phyloP scores from a whole-genome alignment of 2,329 filamentous ascomycete genomes.

The Aspergillus arachidicola region DNA sequence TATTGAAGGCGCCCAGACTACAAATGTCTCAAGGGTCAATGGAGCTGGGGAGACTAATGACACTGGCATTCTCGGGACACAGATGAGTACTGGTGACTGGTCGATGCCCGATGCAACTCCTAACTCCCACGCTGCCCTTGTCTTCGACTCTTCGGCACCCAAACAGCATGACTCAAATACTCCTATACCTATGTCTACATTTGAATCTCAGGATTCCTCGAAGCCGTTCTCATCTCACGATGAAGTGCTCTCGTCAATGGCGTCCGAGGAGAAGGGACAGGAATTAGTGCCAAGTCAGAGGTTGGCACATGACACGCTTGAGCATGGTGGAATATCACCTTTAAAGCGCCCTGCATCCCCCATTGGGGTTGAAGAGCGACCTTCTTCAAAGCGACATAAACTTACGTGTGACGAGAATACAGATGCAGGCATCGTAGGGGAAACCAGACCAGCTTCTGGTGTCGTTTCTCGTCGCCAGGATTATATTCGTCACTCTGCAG shows the following conservation, averaged over 20 bases:
- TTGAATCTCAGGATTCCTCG: conserved; percentile 17
- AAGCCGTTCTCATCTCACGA: conserved; percentile 25
- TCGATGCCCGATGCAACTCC: conserved; percentile 18
- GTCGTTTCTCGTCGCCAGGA: conserved; percentile 25
- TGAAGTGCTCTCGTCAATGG: conserved; percentile 19
- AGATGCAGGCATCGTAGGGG: neutral
- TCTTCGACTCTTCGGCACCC: conserved; percentile 29
- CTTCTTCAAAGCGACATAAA: conserved; percentile 19
- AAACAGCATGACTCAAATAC: conserved; percentile 19
- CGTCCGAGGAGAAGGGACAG: conserved; percentile 9
- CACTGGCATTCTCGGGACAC: conserved; percentile 25
- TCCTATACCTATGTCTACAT: conserved; percentile 10
- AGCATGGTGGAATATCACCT: conserved; percentile 8
- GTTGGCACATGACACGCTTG: conserved; percentile 8
- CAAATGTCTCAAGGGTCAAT: conserved; percentile 12
- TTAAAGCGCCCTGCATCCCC: conserved; percentile 20
- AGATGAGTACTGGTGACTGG: conserved; percentile 21
- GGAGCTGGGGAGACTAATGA: conserved; percentile 3
- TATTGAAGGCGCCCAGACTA: conserved; percentile 18
- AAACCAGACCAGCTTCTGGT: conserved; percentile 9
- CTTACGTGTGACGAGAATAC: neutral
- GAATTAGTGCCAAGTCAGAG: neutral
- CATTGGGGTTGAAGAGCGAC: conserved; percentile 10
- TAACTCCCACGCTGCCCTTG: conserved; percentile 22
- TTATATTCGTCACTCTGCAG: conserved; percentile 23